phyloP scores from a whole-genome alignment of 306 rosid genomes.

The Mimosa pudica region DNA sequence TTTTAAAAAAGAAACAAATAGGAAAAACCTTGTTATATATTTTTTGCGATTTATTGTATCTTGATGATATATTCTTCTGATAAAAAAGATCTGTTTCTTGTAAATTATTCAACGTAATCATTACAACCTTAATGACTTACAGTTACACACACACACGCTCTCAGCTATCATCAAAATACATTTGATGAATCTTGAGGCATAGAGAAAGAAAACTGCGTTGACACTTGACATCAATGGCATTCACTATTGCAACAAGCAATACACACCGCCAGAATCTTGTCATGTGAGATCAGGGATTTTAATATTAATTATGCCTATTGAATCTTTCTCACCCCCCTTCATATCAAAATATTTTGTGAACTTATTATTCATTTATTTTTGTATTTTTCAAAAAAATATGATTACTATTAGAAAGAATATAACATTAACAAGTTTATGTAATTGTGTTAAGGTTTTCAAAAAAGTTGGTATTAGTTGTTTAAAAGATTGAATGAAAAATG shows the following conservation, averaged over 20 bases:
- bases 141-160: too few relatives aligned
- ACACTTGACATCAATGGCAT: neutral
- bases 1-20: too few relatives aligned
- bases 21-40: neutral
- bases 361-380: neutral
- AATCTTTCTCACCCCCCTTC: neutral
- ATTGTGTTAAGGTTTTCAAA: neutral
- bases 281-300: neutral
- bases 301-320: neutral
- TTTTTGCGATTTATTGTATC: neutral
- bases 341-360: neutral
- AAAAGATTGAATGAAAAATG: neutral
- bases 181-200: neutral
- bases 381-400: neutral
- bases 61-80: neutral
- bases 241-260: neutral
- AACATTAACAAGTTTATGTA: neutral
- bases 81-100: neutral
- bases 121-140: too few relatives aligned
- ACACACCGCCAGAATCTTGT: conserved; percentile 7
- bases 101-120: neutral
- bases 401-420: neutral
- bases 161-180: neutral
- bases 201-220: neutral
- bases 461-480: neutral